Conservation (phyloP, 2,329 filamentous ascomycete species). For the Sphaerulina musiva region DNA sequence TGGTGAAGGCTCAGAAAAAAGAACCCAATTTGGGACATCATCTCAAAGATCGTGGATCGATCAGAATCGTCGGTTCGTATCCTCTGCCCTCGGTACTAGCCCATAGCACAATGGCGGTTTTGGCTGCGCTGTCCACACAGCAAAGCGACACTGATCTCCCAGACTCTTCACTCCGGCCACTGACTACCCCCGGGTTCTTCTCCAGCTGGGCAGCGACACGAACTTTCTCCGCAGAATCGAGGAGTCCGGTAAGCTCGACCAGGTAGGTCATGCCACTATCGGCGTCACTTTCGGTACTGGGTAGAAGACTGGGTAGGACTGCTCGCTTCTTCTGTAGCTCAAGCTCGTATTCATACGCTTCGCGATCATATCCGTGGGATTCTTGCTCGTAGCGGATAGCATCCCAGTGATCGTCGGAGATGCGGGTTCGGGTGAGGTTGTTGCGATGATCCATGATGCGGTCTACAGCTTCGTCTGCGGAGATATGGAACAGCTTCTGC, state of each 20-base stretch:
- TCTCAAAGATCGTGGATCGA: conserved; percentile 23
- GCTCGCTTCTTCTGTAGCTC: conserved; percentile 27
- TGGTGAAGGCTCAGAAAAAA: too few relatives aligned
- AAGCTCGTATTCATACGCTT: conserved; percentile 38
- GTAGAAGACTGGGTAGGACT: conserved; percentile 19
- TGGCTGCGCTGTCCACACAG: conserved; percentile 26
- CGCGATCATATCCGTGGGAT: conserved; percentile 34
- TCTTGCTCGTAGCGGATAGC: conserved; percentile 30
- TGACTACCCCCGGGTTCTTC: conserved; percentile 21
- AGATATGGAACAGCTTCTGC: conserved; percentile 34
- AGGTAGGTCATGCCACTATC: conserved; percentile 23
- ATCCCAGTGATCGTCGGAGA: conserved; percentile 36
- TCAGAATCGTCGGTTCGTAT: conserved; percentile 25
- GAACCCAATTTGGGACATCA: not conserved
- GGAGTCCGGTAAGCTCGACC: conserved; percentile 29
- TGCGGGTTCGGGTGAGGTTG: conserved; percentile 31
- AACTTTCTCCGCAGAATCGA: conserved; percentile 26
- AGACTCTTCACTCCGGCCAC: conserved; percentile 26
- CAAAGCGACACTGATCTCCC: conserved; percentile 27
- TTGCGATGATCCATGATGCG: conserved; percentile 32
- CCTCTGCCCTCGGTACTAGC: conserved; percentile 19
- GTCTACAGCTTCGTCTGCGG: conserved; percentile 29
- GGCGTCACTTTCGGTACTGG: conserved; percentile 16
- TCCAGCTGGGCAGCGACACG: conserved; percentile 25
- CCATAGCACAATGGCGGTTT: conserved; percentile 23